Base-by-base conservation (phyloP, 1,284 basidiomycete genomes). In the Ganoderma lucidum region DNA sequence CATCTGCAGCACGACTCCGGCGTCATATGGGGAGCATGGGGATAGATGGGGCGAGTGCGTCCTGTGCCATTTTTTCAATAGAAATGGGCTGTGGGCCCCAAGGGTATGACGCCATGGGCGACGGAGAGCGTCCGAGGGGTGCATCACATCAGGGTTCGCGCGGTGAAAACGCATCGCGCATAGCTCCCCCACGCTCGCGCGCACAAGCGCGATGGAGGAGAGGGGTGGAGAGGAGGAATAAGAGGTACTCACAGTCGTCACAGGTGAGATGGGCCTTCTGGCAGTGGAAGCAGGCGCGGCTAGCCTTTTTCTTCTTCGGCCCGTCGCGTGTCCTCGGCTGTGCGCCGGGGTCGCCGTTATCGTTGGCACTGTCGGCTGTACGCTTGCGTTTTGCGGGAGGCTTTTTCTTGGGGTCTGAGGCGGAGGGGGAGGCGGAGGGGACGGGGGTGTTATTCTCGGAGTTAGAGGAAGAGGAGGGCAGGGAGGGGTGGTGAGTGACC, bases 241-340 rank as follows among this genome's bases (percentile, higher is more conserved):
- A 14, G 48, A 51, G 23, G 48, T 1, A 85, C 88, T 76, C 75
- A 98, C 97, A 91, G 78, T 99, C 97, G 80, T 99, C 96, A 80
- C 97, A 99, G 9, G 97, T 99, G 75, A 99, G 85, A 81, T 99
- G 97, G 1, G 96, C 96, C 79, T 93, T 93, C 82, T 99, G 97
- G 81, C 97, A 99, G 73, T 96, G 94, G 70, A 94, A 91, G 79
- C 97, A 99, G 44, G 97, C 97, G 58, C 96, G 88, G 76, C 90
- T 95, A 0, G 95, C 96, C 81, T 97, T 96, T 85, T 96, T 96
- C 87, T 95, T 95, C 86, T 94, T 94, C 32, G 91, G 90, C 2
- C 89, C 88, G 66, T 93, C 91, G 77, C 90, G 85, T 67, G 86
- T 85, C 75, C 76, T 39, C 55, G 69, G 45, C 86, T 88, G 73